phyloP scores from a whole-genome alignment of 345 rosid genomes.

The Trapa incisa region DNA sequence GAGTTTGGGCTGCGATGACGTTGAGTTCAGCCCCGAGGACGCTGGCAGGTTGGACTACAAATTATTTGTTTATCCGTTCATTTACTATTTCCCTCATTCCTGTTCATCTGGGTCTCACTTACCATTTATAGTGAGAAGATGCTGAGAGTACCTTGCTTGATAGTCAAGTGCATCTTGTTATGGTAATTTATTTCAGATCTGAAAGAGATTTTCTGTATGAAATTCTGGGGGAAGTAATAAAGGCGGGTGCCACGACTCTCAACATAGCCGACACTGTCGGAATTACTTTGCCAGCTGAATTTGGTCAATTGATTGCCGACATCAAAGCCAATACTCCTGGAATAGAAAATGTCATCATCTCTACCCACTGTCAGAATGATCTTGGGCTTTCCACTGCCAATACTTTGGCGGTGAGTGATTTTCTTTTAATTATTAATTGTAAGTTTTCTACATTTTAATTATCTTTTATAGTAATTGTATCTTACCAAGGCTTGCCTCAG shows the following conservation, averaged over 20 bases:
- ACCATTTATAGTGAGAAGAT: background rate
- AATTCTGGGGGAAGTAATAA: constrained; percentile 82
- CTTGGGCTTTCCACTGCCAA: constrained; percentile 99
- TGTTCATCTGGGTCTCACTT: background rate
- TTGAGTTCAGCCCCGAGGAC: constrained; percentile 93
- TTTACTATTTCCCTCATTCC: background rate
- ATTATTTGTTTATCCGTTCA: background rate
- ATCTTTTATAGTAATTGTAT: background rate
- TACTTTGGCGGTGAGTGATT: constrained; percentile 54
- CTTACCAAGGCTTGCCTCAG: constrained; percentile 17
- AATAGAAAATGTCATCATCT: constrained; percentile 70
- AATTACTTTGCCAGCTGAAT: constrained; percentile 60
- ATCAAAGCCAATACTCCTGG: constrained; percentile 84
- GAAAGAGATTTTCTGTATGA: constrained; percentile 70
- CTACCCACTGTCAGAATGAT: constrained; percentile 98
- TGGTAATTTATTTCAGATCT: constrained; percentile 32
- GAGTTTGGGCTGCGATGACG: constrained; percentile 82
- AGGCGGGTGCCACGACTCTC: constrained; percentile 92
- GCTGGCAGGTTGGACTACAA: constrained; percentile 54
- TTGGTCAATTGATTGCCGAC: constrained; percentile 78
- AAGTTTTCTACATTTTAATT: background rate
- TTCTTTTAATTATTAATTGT: background rate
- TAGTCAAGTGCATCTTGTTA: no score
- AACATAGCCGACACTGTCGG: constrained; percentile 98
- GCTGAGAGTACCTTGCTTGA: no score